These are phyloP conservation scores for Penicillium maclennaniae DNA, from an alignment of 495 filamentous ascomycete genomes.

Conservation along the genomic window DNA sequence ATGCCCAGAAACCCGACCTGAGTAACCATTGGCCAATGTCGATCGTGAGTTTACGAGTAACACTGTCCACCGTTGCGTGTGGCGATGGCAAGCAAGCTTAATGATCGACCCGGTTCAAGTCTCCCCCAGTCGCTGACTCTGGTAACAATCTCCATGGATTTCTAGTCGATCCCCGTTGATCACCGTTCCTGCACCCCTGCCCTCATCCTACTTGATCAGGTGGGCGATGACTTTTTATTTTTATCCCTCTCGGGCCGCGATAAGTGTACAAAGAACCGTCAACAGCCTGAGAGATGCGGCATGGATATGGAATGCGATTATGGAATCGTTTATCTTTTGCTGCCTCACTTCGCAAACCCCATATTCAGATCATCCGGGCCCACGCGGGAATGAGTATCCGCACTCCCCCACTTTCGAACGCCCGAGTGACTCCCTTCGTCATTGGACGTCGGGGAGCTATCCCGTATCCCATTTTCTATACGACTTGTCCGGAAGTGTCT, in stretches of 20 bases:
- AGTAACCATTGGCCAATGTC: neutral
- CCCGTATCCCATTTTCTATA: neutral
- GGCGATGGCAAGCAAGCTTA: neutral
- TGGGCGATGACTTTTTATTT: neutral
- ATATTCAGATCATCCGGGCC: neutral
- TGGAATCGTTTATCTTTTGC: neutral
- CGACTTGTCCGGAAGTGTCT: no score
- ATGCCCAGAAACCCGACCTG: neutral
- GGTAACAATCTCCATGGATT: neutral
- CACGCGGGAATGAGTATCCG: neutral
- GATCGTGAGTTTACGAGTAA: neutral
- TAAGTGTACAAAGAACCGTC: no score
- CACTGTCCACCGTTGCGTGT: neutral
- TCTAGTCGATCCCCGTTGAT: neutral
- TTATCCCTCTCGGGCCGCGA: neutral
- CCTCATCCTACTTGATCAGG: neutral
- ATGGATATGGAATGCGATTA: neutral
- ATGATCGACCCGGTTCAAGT: neutral
- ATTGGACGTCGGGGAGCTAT: neutral
- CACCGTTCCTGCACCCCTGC: neutral
- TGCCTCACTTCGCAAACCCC: neutral
- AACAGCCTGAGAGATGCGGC: no score
- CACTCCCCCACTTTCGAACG: neutral
- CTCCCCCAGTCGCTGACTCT: neutral
- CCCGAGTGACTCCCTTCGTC: neutral